Base-by-base conservation (phyloP, 805 yeast genomes). In the Lipomyces chichibuensis region DNA sequence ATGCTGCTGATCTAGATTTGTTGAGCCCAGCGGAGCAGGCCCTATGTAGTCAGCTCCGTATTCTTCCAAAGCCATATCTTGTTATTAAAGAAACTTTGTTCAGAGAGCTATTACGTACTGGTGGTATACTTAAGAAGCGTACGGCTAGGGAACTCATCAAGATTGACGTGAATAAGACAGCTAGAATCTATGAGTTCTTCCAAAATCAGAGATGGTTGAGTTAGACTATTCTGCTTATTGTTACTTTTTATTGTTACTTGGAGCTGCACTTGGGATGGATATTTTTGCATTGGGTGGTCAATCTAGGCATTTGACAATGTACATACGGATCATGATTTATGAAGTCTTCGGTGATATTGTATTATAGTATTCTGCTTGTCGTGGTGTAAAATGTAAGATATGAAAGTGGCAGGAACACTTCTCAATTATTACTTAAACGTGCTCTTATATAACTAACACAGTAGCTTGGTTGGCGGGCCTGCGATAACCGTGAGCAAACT, bases 51-150 rank as follows among this genome's bases (percentile, higher is more conserved):
- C 89, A 87, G 59, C 81, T 96, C 69, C 86, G 96, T 69, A 88
- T 96, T 11, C 79, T 90, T 65, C 99, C 99, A 17, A 94, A 95
- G 77, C 96, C 98, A 2, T 95, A 94, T 75, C 80, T 95, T 68
- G 97, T 96, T 2, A 91, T 95, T 70, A 95, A 95, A 75, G 97
- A 91, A 76, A 87, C 91, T 2, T 78, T 95, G 64, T 92, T 95
- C 82, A 86, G 96, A 73, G 97, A 93, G 75, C 86, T 96, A 39
- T 80, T 93, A 52, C 87, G 91, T 71, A 88, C 90, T 55, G 96
- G 96, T 52, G 98, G 98, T 4, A 79, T 84, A 6, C 77, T 95
- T 74, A 91, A 91, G 80, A 89, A 90, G 79, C 88, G 91, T 74
- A 88, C 89, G 20, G 95, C 96, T n/a, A 84, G 92, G 73, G 97